phyloP scores from a whole-genome alignment of 2,329 filamentous ascomycete species.

The Neofusicoccum laricinum region DNA sequence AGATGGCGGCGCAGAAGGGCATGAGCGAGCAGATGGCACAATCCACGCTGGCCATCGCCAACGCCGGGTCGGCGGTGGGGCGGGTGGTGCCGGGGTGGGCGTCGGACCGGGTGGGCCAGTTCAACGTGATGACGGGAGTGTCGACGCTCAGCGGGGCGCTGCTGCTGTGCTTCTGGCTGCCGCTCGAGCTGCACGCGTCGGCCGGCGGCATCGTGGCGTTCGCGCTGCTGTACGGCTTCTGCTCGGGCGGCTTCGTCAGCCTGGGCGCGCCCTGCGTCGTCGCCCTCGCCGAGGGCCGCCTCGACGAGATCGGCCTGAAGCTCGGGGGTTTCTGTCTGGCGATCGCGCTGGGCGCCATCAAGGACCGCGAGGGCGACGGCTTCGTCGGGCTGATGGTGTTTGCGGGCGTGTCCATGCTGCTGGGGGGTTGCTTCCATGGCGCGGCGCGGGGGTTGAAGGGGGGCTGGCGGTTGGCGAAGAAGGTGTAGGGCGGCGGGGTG shows the following conservation, averaged over 20 bases:
- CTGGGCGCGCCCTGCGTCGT: conserved; percentile 30
- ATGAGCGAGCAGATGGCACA: conserved; percentile 50
- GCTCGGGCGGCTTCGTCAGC: conserved; percentile 46
- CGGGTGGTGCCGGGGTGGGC: conserved; percentile 42
- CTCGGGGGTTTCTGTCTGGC: conserved; percentile 17
- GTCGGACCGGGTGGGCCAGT: conserved; percentile 40
- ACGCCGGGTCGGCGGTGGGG: conserved; percentile 40
- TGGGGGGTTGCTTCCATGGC: background rate
- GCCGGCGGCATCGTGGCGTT: conserved; percentile 39
- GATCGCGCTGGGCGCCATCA: conserved; percentile 15
- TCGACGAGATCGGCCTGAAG: conserved; percentile 14
- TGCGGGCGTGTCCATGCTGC: background rate
- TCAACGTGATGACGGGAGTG: conserved; percentile 43
- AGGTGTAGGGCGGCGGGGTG: background rate
- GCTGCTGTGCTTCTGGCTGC: conserved; percentile 42
- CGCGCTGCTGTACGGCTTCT: conserved; percentile 48
- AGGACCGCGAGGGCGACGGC: background rate
- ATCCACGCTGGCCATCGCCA: conserved; percentile 40
- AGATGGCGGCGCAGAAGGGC: conserved; percentile 55
- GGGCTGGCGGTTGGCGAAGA: background rate
- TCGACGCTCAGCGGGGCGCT: conserved; percentile 44
- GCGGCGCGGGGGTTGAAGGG: background rate
- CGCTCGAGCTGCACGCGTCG: conserved; percentile 39
- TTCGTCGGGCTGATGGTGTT: conserved; percentile 6
- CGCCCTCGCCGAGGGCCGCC: background rate